Evolutionary conservation across 1,284 basidiomycete species (phyloP), one percentile per base, ranked within the genome.

Genomic region (Omphalotus olearius): DNA sequence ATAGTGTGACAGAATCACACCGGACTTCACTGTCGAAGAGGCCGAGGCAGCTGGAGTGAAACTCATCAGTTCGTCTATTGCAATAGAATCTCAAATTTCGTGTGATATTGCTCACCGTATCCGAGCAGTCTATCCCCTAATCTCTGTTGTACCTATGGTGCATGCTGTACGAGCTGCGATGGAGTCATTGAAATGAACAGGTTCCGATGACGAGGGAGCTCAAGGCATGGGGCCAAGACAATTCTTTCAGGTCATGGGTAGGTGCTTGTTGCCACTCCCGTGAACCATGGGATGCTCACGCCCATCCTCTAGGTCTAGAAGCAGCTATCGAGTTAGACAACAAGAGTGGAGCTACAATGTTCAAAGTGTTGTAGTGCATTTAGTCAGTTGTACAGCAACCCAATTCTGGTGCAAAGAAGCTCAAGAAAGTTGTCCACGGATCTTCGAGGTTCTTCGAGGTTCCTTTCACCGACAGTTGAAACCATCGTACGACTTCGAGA

Each of bases 1-100:
- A 75, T 56, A 64, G 72, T 45, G 69, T 76, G 26, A 67, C 68
- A 30, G 72, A 71, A 1, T 68, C 14, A 74, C 73, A 6, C 73
- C 73, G 20, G 66, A 68, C 43, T 68, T 73, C 50, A 71, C 72
- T 23, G 63, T 64, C 26, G 56, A 67, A 10, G 69, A 75, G 46
- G 72, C 70, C 26, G 64, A 68, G 52, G 58, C 62, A 14, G 62
- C 71, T 55, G 71, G 71, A 13, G 71, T 66, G n/a, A 73, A 70
- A 55, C 68, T 75, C 30, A 67, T 66, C 43, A 71, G 69, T 70
- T 45, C 54, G 52, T 56, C 17, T 30, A 30, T 37, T 13, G 6
- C n/a, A n/a, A 7, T 42, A 28, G 10, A 4, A 28, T 28, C 5
- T 10, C 5, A 28, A 28, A 10, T 17, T 51, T 18, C 17, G 39